Base-by-base conservation (phyloP, 495 filamentous ascomycete species). In the Hypoxylon perforatum region DNA sequence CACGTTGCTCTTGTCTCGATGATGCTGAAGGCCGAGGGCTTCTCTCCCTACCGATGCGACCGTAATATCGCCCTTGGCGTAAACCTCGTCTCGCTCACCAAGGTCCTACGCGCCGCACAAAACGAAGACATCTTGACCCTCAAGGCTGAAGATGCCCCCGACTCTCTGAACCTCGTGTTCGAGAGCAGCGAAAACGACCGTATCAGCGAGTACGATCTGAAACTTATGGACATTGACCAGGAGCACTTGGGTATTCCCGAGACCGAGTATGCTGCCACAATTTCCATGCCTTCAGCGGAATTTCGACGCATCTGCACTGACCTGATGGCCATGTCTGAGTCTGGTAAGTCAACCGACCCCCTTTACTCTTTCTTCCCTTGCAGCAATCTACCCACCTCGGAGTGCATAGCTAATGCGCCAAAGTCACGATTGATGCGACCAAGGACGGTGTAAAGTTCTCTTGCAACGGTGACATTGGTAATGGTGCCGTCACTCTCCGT, bases 161-260 rank as follows among this genome's bases (percentile, higher is more conserved):
- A 99, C 77, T 90, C 91, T 18, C 86, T 99, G 48, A 98, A 97
- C 84, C 84, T 99, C 61, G 88, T 94, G 65, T 98, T 99, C 76
- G 95, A 99, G 88, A 94, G 87, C 80, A 83, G 87, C 61, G 91
- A 91, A 77, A 92, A 87, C 67, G 95, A 99, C 77, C 83, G 95
- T 50, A 86, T 98, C 62, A 95, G 91, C 83, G 95, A 98, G 80
- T 99, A 98, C 78, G 95, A 99, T 80, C 90, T 99, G 81, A 99
- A 99, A 87, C 86, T 99, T 65, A 99, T 99, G 96, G 95, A 99
- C 78, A 97, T 99, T 77, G 95, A 99, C 80, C 95, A 99, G 80
- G 95, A 99, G 83, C 95, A 99, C 78, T 79, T 99, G 81, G 95
- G 95, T 42, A 99, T 99, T 75, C 95, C 95, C 23, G 96, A 98